A percentile compares a stretch with the other conserved stretches of the same genome.
phyloP scores from a whole-genome alignment of 2,329 filamentous ascomycete species.

The Pseudocercospora cruenta region DNA sequence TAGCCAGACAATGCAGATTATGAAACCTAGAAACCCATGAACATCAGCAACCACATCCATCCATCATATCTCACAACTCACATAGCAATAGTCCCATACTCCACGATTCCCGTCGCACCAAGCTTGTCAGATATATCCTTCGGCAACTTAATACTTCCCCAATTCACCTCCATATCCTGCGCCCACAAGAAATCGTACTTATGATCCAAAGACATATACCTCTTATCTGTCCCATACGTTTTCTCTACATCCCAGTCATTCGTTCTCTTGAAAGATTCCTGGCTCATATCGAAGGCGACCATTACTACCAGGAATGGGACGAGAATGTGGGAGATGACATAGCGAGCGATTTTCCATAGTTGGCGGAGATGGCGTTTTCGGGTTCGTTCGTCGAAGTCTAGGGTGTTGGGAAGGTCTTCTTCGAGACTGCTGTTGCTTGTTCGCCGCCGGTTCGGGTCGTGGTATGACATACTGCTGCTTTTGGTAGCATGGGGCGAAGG shows the following conservation, averaged over 20 bases:
- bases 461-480: slow-evolving; percentile 3
- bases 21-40: slow-evolving; percentile 13
- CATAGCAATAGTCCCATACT: slow-evolving; percentile 19
- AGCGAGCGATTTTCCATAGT: neutral
- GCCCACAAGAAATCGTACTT: slow-evolving; percentile 22
- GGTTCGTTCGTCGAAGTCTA: neutral
- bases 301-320: slow-evolving; percentile 15
- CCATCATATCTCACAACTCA: neutral
- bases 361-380: neutral
- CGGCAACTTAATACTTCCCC: slow-evolving; percentile 11
- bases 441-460: slow-evolving; percentile 1
- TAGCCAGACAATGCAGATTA: slow-evolving; percentile 16
- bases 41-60: neutral
- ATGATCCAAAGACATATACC: slow-evolving; percentile 19
- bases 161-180: slow-evolving; percentile 9
- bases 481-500: neutral
- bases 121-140: slow-evolving; percentile 6
- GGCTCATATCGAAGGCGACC: slow-evolving; percentile 10
- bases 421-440: neutral
- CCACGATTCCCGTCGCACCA: slow-evolving; percentile 10
- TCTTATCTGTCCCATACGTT: slow-evolving; percentile 16
- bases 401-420: neutral
- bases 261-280: neutral
- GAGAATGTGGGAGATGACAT: slow-evolving; percentile 9
- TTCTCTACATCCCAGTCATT: slow-evolving; percentile 12